Conservation (phyloP, 345 rosid genomes). For the Draba incana region DNA sequence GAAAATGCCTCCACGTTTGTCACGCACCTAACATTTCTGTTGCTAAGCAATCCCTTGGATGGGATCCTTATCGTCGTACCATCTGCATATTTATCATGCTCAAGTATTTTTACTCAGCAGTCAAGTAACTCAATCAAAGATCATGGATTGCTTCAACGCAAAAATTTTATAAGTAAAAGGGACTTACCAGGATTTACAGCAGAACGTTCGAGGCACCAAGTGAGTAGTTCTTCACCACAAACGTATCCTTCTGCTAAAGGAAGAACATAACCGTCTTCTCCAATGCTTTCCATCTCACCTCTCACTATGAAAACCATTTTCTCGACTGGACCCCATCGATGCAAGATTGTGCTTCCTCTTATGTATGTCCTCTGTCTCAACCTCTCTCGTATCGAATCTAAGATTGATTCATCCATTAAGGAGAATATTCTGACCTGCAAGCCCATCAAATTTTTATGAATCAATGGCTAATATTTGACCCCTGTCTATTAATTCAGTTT, state of each 20-base stretch:
- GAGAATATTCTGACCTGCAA: constrained; percentile 76
- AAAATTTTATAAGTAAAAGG: not conserved
- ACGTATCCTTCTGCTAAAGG: constrained; percentile 70
- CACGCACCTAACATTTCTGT: constrained; percentile 63
- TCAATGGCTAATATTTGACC: not conserved
- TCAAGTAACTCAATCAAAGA: no score
- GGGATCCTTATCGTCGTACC: constrained; percentile 45
- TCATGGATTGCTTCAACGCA: no score
- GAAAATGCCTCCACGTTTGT: constrained; percentile 89
- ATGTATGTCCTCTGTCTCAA: constrained; percentile 72
- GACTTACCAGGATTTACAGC: constrained; percentile 57
- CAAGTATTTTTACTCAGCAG: not conserved
- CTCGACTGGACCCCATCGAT: constrained; percentile 60
- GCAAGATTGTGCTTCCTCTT: constrained; percentile 61
- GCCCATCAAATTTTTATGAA: constrained; percentile 2
- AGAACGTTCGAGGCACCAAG: constrained; percentile 88
- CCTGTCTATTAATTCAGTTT: constrained; percentile 2
- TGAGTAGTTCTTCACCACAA: constrained; percentile 88
- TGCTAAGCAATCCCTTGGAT: constrained; percentile 53
- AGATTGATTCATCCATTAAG: constrained; percentile 68
- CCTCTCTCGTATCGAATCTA: constrained; percentile 76
- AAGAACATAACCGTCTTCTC: constrained; percentile 51
- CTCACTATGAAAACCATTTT: constrained; percentile 89
- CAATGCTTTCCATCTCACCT: constrained; percentile 76
- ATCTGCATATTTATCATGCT: constrained; percentile 46